Conservation (phyloP, 352 stramenopile species). For the Globisporangium solare region DNA sequence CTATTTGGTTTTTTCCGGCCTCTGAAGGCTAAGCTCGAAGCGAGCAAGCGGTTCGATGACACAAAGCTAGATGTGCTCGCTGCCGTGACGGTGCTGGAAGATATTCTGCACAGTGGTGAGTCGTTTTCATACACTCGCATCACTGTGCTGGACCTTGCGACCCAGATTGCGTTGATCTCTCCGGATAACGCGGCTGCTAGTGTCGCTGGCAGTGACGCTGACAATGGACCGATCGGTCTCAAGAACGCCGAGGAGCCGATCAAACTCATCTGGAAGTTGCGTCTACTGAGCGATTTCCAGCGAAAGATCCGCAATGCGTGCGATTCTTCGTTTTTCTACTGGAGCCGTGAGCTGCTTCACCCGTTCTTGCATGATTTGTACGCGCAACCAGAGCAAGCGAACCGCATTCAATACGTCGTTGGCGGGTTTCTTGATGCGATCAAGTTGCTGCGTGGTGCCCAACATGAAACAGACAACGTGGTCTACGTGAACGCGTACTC, state of each 20-base stretch:
- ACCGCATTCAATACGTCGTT: constrained; percentile 81
- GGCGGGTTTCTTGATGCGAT: constrained; percentile 77
- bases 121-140: constrained; percentile 84
- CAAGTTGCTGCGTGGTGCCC: constrained; percentile 63
- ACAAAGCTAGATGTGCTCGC: constrained; percentile 84
- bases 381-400: constrained; percentile 68
- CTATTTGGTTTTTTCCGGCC: constrained; percentile 79
- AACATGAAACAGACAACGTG: constrained; percentile 71
- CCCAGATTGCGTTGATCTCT: constrained; percentile 77
- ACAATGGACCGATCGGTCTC: constrained; percentile 34
- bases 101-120: constrained; percentile 75
- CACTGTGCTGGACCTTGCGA: constrained; percentile 73
- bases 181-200: constrained; percentile 28
- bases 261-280: constrained; percentile 83
- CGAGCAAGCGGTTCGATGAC: constrained; percentile 84
- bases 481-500: constrained; percentile 68
- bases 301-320: constrained; percentile 79
- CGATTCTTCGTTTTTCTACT: constrained; percentile 93
- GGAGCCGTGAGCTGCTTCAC: constrained; percentile 86
- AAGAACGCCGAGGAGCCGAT: constrained; percentile 70
- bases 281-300: constrained; percentile 87
- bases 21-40: constrained; percentile 77
- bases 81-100: constrained; percentile 80
- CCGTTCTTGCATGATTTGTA: constrained; percentile 86
- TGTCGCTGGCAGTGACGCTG: constrained; percentile 33